These are phyloP conservation scores for Psilocybe azurescens DNA, from an alignment of 768 basidiomycete genomes.

Conservation along the genomic window DNA sequence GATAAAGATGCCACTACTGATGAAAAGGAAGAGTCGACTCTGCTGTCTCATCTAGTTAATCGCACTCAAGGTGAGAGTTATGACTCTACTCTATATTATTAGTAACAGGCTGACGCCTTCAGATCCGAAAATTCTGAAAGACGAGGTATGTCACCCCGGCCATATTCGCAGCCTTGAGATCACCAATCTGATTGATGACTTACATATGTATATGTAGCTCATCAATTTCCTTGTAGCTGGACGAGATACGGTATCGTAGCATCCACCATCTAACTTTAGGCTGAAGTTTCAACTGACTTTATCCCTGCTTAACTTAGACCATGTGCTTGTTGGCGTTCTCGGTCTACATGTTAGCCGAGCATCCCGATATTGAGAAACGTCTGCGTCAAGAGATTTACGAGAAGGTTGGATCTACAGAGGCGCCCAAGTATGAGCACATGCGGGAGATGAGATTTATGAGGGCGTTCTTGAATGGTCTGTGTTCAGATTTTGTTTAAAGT, in stretches of 20 bases:
- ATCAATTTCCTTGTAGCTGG: conserved; percentile 55
- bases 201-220: conserved; percentile 26
- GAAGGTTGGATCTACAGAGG: conserved; percentile 37
- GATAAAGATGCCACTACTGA: conserved; percentile 17
- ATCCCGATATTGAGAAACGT: conserved; percentile 41
- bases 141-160: conserved; percentile 13
- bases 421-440: conserved; percentile 50
- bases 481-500: background rate
- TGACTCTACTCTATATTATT: background rate
- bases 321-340: conserved; percentile 45
- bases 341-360: conserved; percentile 16
- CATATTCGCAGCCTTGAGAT: background rate
- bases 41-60: conserved; percentile 44
- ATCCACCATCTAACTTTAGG: background rate
- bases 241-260: conserved; percentile 46
- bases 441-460: conserved; percentile 46
- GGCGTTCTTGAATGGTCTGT: conserved; percentile 35
- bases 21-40: conserved; percentile 24
- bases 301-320: conserved; percentile 30
- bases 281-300: too few relatives aligned
- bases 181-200: conserved; percentile 7
- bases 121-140: conserved; percentile 22
- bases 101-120: background rate
- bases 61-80: conserved; percentile 24
- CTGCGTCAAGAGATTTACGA: conserved; percentile 46